Conservation (phyloP, 2,329 filamentous ascomycete species). For the Chrysosporium queenslandicum region DNA sequence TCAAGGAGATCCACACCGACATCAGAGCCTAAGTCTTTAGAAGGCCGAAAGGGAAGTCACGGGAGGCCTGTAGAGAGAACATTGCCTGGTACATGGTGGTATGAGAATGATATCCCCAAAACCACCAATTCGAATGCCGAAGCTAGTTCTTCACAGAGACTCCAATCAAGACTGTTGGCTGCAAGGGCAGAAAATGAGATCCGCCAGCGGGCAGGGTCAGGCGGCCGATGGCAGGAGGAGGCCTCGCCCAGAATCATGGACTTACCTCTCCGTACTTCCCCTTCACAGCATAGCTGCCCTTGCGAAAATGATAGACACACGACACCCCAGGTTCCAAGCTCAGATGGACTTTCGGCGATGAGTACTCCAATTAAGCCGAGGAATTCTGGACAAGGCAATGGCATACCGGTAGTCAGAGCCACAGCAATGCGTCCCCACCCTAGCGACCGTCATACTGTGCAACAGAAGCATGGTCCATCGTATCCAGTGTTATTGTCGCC, state of each 20-base stretch:
- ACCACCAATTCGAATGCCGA: neutral
- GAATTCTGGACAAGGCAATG: neutral
- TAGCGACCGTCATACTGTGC: neutral
- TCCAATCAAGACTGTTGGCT: conserved; percentile 15
- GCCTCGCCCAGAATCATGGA: neutral
- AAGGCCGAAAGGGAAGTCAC: neutral
- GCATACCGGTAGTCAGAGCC: no score
- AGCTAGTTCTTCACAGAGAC: conserved; percentile 13
- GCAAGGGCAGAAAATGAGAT: conserved; percentile 16
- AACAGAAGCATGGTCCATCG: conserved; percentile 6
- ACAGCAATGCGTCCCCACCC: neutral
- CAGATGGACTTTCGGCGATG: neutral
- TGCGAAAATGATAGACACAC: neutral
- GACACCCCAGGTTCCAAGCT: conserved; percentile 3
- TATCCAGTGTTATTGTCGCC: conserved; percentile 9
- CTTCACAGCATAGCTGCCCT: neutral
- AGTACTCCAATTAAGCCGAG: neutral
- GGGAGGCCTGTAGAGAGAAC: conserved; percentile 14
- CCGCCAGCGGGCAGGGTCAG: neutral
- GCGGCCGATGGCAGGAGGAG: neutral
- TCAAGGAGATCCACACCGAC: no score
- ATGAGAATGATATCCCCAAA: conserved; percentile 7
- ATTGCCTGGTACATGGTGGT: conserved; percentile 17
- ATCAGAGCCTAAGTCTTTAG: neutral
- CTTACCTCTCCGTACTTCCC: conserved; percentile 1